Evolutionary conservation across 78 protist genomes (phyloP), one percentile per base, ranked within the genome.

Genomic region (Chrysochromulina parva): DNA sequence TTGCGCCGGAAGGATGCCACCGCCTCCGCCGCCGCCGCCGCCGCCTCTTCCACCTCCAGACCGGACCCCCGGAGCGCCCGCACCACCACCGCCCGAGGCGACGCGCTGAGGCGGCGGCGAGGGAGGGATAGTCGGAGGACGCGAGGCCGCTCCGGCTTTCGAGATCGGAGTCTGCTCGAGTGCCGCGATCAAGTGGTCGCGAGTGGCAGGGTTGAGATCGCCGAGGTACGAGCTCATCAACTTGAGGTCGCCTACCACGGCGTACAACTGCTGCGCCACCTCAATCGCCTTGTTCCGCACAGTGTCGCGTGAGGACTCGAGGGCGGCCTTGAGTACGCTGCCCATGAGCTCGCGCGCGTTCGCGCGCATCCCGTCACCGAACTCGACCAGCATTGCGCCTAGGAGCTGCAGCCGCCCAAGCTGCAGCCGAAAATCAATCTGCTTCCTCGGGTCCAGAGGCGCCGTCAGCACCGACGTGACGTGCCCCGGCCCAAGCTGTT

Each of bases 371-470:
- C 47, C 55, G 13, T 78, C 57, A 26, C 6, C 28, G 17, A 52
- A 19, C 57, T 17, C 62, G 62, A 11, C 6, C 22, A 58, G n/a
- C n/a, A n/a, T n/a, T n/a, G n/a, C n/a, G n/a, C n/a, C n/a, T n/a
- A n/a, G 11, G 62, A 58, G 62, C 62, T 58, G 62, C 62, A 13
- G 62, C 62, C 62, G 62, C 62, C 62, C 62, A 58, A 11, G 22
- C 62, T 58, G 62, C 62, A 58, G 62, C 62, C 62, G 62, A 58
- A 6, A 58, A 65, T 52, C 55, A 26, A 10, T 16, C 54, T n/a
- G 13, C 87, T 90, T 90, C n/a, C 10, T 59, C 67, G 73, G 48
- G 80, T 5, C 57, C 22, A 81, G 50, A n/a, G 88, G 50, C n/a
- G 38, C 55, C 28, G 3, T 3, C 47, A 86, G 28, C 71, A 80